phyloP scores from a whole-genome alignment of 306 rosid genomes.

The Fagus sylvatica region DNA sequence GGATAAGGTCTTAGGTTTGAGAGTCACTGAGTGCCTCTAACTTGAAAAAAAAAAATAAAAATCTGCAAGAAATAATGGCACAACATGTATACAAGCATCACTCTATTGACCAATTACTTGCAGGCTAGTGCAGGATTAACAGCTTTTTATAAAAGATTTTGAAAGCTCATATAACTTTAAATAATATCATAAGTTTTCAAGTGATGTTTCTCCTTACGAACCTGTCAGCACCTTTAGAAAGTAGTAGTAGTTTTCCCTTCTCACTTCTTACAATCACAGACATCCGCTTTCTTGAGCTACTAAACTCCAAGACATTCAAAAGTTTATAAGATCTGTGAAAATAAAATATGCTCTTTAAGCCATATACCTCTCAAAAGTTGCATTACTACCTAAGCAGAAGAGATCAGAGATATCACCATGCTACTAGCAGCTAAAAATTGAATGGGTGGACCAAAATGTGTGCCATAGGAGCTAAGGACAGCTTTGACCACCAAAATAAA shows the following conservation, averaged over 20 bases:
- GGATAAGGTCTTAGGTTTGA: too few relatives aligned
- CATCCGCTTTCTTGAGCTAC: too few relatives aligned
- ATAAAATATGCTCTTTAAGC: conserved; percentile 24
- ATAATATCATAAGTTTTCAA: neutral
- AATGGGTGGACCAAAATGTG: neutral
- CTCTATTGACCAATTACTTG: neutral
- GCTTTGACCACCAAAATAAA: neutral
- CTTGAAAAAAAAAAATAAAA: neutral
- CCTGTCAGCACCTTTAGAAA: conserved; percentile 99
- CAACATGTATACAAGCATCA: neutral
- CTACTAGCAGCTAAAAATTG: conserved; percentile 3
- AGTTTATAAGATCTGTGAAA: conserved; percentile 69
- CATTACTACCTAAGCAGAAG: conserved; percentile 1
- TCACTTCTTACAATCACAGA: conserved; percentile 32
- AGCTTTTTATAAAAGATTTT: neutral
- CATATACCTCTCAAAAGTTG: conserved; percentile 5
- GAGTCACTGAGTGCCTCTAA: too few relatives aligned
- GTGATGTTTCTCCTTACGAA: conserved; percentile 37
- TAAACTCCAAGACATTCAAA: neutral
- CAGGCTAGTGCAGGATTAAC: neutral
- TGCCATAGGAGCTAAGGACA: neutral
- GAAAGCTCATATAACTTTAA: neutral
- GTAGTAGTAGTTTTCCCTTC: conserved; percentile 67
- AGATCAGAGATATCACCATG: neutral
- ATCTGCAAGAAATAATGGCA: neutral